These are phyloP conservation scores for Piromyces finnis DNA, from an alignment of 192 early-diverging fungal genomes.

Conservation along the genomic window DNA sequence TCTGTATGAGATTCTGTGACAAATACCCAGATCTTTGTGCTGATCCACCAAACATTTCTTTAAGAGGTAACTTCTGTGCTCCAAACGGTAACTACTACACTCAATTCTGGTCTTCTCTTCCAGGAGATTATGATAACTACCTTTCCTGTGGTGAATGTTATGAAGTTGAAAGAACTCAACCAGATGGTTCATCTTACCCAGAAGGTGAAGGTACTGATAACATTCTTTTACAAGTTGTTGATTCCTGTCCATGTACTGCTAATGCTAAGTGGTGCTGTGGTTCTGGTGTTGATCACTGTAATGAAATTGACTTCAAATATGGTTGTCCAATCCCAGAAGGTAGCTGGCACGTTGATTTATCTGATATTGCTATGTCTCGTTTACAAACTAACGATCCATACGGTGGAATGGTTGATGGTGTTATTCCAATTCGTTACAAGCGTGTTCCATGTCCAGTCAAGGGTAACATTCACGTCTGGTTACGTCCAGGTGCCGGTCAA, in stretches of 20 bases:
- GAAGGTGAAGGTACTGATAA: background rate
- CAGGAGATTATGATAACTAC: slow-evolving; percentile 3
- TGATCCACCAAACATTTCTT: background rate
- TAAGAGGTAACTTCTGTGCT: slow-evolving; percentile 4
- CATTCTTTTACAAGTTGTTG: slow-evolving; percentile 1
- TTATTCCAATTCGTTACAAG: slow-evolving; percentile 1
- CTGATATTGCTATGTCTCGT: slow-evolving; percentile 3
- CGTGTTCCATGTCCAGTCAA: background rate
- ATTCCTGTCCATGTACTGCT: slow-evolving; percentile 3
- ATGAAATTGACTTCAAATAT: slow-evolving; percentile 2
- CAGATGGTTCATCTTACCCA: slow-evolving; percentile 1
- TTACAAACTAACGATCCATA: slow-evolving; percentile 1
- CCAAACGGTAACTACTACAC: slow-evolving; percentile 3
- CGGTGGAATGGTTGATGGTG: background rate
- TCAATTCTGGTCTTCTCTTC: slow-evolving; percentile 4
- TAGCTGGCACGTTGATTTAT: slow-evolving; percentile 1
- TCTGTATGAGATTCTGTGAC: background rate
- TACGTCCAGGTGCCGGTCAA: background rate
- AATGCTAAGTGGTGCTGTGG: slow-evolving; percentile 3
- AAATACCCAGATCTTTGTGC: background rate
- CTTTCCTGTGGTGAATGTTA: slow-evolving; percentile 3
- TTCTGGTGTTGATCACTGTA: background rate
- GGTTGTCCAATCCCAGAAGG: slow-evolving; percentile 1
- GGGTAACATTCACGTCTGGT: slow-evolving; percentile 2
- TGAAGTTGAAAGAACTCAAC: slow-evolving; percentile 1